phyloP scores from a whole-genome alignment of 1,284 basidiomycete species.

The Amylostereum chailletii region DNA sequence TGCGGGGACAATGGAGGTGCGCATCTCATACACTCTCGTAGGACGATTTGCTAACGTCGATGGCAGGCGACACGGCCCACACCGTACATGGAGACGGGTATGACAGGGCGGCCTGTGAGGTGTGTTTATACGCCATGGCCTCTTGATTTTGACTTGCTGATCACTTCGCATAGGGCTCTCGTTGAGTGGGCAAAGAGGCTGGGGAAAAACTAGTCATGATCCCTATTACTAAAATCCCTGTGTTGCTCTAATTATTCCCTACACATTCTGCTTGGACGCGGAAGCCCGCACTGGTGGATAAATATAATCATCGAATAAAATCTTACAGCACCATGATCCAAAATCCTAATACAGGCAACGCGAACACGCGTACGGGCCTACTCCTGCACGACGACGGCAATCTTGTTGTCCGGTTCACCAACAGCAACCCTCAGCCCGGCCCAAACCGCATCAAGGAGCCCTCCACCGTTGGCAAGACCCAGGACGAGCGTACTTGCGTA shows the following conservation, averaged over 20 bases:
- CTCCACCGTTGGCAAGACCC: constrained; percentile 80
- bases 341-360: no score
- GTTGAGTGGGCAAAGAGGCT: constrained; percentile 18
- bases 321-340: no score
- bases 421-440: constrained; percentile 69
- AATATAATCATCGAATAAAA: no score
- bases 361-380: constrained; percentile 17
- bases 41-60: background rate
- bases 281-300: no score
- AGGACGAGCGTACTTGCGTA: constrained; percentile 95
- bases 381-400: constrained; percentile 47
- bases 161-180: constrained; percentile 15
- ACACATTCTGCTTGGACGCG: background rate
- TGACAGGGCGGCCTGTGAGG: constrained; percentile 78
- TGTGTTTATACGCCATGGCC: constrained; percentile 23
- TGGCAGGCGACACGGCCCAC: constrained; percentile 41
- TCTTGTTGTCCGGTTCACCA: constrained; percentile 41
- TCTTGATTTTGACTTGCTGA: background rate
- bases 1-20: constrained; percentile 72
- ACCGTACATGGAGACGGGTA: constrained; percentile 65
- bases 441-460: constrained; percentile 74
- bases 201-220: background rate
- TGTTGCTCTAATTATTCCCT: background rate
- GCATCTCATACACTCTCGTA: background rate
- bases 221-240: background rate